A percentile compares a stretch with the other conserved stretches of the same genome.
phyloP scores from a whole-genome alignment of 768 basidiomycete genomes.

The Clitopilus hobsonii region DNA sequence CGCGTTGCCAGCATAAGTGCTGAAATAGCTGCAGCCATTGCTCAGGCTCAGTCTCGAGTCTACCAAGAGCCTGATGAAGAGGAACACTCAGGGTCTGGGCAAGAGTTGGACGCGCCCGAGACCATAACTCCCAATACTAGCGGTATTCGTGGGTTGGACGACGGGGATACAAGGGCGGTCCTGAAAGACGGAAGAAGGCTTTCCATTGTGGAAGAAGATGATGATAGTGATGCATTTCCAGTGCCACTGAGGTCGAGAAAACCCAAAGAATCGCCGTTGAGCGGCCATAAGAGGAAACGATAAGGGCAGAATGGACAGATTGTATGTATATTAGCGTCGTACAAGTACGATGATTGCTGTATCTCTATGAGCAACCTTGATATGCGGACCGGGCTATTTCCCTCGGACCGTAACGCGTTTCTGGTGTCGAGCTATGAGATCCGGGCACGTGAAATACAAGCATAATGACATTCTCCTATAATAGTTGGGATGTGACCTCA shows the following conservation, averaged over 20 bases:
- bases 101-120: constrained; percentile 44
- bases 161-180: constrained; percentile 11
- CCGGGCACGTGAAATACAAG: constrained; percentile 26
- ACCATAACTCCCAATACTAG: constrained; percentile 58
- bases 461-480: constrained; percentile 2
- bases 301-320: constrained; percentile 26
- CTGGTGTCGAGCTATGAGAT: constrained; percentile 11
- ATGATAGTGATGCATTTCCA: constrained; percentile 72
- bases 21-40: constrained; percentile 77
- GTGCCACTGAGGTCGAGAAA: constrained; percentile 68
- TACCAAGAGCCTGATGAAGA: constrained; percentile 53
- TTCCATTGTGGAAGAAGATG: constrained; percentile 37
- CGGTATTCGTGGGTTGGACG: constrained; percentile 47
- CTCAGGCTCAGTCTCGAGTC: constrained; percentile 62
- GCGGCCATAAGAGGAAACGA: constrained; percentile 64
- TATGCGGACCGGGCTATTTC: neutral
- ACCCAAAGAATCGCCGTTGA: constrained; percentile 45
- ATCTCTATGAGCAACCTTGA: no score
- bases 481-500: neutral
- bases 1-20: constrained; percentile 76
- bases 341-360: constrained; percentile 2
- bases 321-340: constrained; percentile 6
- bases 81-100: constrained; percentile 46
- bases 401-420: constrained; percentile 6
- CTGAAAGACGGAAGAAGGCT: constrained; percentile 20